Evolutionary conservation across 306 rosid genomes (phyloP), one percentile per base, ranked within the genome.

Genomic region (Inga oerstediana): DNA sequence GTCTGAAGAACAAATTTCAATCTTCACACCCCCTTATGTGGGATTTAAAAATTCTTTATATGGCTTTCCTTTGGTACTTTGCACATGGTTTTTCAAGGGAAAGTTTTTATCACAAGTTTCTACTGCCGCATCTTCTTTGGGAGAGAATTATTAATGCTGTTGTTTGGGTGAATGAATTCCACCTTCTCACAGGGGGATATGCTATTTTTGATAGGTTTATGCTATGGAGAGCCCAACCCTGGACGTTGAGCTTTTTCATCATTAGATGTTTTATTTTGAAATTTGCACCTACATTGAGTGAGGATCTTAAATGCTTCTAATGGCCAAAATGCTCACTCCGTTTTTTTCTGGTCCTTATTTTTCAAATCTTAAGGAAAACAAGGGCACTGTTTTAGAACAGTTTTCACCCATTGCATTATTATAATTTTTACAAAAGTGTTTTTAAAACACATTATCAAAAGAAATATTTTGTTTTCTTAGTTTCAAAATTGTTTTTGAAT

Each of bases 1-100:
- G 81, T 91, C 93, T 82, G 86, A 86, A 75, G 94, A 89, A 84
- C 85, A 78, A 85, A 84, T 86, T 48, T 82, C 88, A 54, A 79
- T 95, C 80, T 68, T 82, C 43, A 30, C 4, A 5, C 15, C 14
- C 15, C 12, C 32, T 0, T 8, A 9, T n/a, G 34, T 9, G 66
- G 22, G 61, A 19, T 54, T 5, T 54, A 58, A 58, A 20, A 17
- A 16, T 52, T 16, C 2, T 52, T 4, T 52, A 5, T 17, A 52
- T 52, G 59, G 59, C n/a, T 52, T 56, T 1, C 4, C 8, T 56
- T 56, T 20, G 11, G 27, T 19, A 27, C 27, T 56, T 56, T 20
- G 24, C 62, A 19, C 62, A 20, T 56, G 62, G 27, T 19, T 56
- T 56, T 19, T 56, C 2, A 56, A 56, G 62, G 62, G 62, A 56